Base-by-base conservation (phyloP, 192 early-diverging fungal genomes). In the Entomortierella chlamydospora region DNA sequence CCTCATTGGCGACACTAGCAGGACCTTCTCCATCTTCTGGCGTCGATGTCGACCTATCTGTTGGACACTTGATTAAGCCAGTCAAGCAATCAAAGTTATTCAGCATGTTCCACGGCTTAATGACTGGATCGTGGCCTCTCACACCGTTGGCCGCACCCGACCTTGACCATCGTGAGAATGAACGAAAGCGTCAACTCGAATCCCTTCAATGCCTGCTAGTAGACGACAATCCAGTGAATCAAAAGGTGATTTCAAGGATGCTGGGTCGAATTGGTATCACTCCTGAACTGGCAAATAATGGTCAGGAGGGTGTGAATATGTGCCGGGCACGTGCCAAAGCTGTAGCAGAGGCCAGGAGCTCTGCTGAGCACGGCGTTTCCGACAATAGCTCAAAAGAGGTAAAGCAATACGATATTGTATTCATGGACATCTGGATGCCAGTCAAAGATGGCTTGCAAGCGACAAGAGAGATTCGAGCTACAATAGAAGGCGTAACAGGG, bases 141-240 rank as follows among this genome's bases (percentile, higher is more conserved):
- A 68, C 76, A 4, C 68, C 76, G 0, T 65, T 20, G 5, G 68
- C 56, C 0, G 62, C 43, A 8, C 68, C 51, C 1, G 68, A 70
- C 15, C 18, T 58, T 22, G 57, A 74, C 51, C 45, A 54, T 51
- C 71, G 57, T 0, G 68, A 69, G 13, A 56, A 71, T 18, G 73
- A 76, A 18, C 42, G 65, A 13, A 73, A 79, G 26, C 53, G 54
- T 15, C 70, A 79, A 31, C 53, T 83, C 8, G 56, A 72, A 34
- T 64, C 62, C 2, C 45, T 83, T 20, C 66, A 69, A 17, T 74
- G 76, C 33, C 30, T 85, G 0, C 43, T 87, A 20, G 78, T 87
- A 0, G 85, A 87, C 31, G 83, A 82, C 33, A 87, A 87, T 66
- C 77, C 71, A 13, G 71, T 87, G 39, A 83, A 83, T 58, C 83